Base-by-base conservation (phyloP, 1,284 basidiomycete species). In the Ustilago curta region DNA sequence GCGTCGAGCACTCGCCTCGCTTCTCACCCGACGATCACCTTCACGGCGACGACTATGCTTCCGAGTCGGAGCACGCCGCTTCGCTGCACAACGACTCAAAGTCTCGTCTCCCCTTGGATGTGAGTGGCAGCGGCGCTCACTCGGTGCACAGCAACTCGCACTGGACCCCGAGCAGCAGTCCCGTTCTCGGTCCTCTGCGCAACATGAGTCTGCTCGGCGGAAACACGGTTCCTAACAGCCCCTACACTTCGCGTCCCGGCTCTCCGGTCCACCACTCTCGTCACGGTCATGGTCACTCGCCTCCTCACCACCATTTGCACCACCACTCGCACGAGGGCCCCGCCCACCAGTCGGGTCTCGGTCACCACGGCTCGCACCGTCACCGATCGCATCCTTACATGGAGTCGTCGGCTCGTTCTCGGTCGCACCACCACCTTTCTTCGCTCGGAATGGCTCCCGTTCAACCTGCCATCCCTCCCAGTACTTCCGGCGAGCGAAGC, bases 141-240 rank as follows among this genome's bases (percentile, higher is more conserved):
- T 55, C 59, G n/a, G 11, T 55, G 37, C 60, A 56, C 52, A 58
- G 37, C 54, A 54, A 66, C 12, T 37, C 80, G 4, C 64, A 82
- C 49, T 83, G 78, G 76, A 84, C 83, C 9, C 83, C 83, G 12
- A 82, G 79, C 44, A 78, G 81, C 60, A 81, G 79, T 43, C 83
- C 83, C 49, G 83, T 84, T 8, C 78, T 84, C 6, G 83, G 81
- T 25, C 81, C 83, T 40, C 59, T 84, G 49, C 77, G 81, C 47
- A 83, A 75, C 62, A 83, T 84, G 82, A 80, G 76, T 54, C 55
- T 84, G 37, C 76, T 84, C 35, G 80, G 79, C 31, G 72, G 73
- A 48, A 72, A 75, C 50, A 83, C 82, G 29, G 81, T 81, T 29
- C 80, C 80, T 49, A 84, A 80, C 72, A 79, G 76, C 55, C 83